Evolutionary conservation across 352 stramenopile genomes (phyloP).

Genomic region (Aphanomyces euteiches): DNA sequence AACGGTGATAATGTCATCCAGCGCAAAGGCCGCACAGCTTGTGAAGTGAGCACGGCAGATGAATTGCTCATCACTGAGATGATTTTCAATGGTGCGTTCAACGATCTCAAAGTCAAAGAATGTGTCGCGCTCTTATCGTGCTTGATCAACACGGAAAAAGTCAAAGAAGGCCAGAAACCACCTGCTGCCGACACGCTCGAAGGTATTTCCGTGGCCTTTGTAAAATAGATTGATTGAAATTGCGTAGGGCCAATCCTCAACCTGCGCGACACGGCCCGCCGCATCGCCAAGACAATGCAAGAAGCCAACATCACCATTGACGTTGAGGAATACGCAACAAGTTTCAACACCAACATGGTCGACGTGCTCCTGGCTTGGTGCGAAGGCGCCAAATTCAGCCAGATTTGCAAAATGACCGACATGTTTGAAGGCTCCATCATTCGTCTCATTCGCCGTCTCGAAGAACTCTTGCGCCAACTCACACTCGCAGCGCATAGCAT

Average conservation of each 20-base stretch:
- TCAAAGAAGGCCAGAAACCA: slow-evolving; percentile 83
- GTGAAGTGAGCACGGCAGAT: slow-evolving; percentile 98
- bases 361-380: slow-evolving; percentile 97
- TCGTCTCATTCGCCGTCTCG: slow-evolving; percentile 93
- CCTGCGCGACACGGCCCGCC: slow-evolving; percentile 92
- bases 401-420: slow-evolving; percentile 97
- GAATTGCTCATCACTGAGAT: slow-evolving; percentile 98
- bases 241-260: slow-evolving; percentile 82
- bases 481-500: slow-evolving; percentile 94
- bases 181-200: slow-evolving; percentile 77
- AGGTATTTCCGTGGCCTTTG: slow-evolving; percentile 8
- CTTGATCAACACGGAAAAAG: slow-evolving; percentile 95
- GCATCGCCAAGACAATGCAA: slow-evolving; percentile 86
- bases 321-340: slow-evolving; percentile 96
- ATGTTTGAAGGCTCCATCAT: slow-evolving; percentile 99
- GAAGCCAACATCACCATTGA: slow-evolving; percentile 93
- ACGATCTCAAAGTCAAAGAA: slow-evolving; percentile 96
- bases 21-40: slow-evolving; percentile 98
- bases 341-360: slow-evolving; percentile 98
- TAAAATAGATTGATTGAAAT: background rate
- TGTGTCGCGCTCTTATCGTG: slow-evolving; percentile 94
- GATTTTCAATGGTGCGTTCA: slow-evolving; percentile 98
- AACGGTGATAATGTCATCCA: slow-evolving; percentile 95
- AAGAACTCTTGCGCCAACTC: slow-evolving; percentile 97
- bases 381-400: slow-evolving; percentile 97